A percentile compares a stretch with the other conserved stretches of the same genome.
Evolutionary conservation across 2,329 filamentous ascomycete genomes (phyloP).

Genomic region (Talaromyces amestolkiae): DNA sequence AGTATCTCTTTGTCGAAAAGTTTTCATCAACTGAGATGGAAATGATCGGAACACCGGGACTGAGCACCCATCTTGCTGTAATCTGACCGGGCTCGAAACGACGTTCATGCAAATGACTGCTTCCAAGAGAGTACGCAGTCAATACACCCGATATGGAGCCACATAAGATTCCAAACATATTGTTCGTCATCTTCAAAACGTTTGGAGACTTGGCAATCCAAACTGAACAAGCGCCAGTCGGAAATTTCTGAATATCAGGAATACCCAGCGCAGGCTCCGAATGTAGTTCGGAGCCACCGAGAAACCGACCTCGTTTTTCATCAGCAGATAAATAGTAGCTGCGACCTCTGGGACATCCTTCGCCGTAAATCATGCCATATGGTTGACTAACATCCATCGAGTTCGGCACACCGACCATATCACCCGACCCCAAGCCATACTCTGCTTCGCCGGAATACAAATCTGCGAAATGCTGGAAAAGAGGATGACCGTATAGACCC

Average conservation of each 20-base stretch:
- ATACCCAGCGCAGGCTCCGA: constrained; percentile 69
- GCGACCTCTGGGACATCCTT: constrained; percentile 80
- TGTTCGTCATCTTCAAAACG: constrained; percentile 69
- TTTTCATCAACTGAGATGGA: constrained; percentile 79
- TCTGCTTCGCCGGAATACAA: constrained; percentile 68
- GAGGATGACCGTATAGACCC: constrained; percentile 73
- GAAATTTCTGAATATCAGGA: constrained; percentile 67
- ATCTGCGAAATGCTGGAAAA: constrained; percentile 75
- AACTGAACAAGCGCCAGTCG: constrained; percentile 71
- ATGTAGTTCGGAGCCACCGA: constrained; percentile 61
- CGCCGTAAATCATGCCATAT: constrained; percentile 79
- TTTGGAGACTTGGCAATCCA: constrained; percentile 85
- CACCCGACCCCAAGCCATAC: constrained; percentile 76
- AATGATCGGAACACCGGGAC: constrained; percentile 89
- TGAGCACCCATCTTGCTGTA: constrained; percentile 84
- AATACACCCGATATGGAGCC: constrained; percentile 82
- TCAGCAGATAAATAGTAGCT: constrained; percentile 72
- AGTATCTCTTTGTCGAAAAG: constrained; percentile 69
- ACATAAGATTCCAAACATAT: constrained; percentile 75
- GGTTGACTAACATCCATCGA: constrained; percentile 86
- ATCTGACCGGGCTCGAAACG: constrained; percentile 71
- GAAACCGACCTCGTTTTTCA: constrained; percentile 73
- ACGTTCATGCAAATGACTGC: constrained; percentile 57
- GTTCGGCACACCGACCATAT: constrained; percentile 73
- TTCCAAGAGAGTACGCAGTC: constrained; percentile 74